A percentile compares a stretch with the other conserved stretches of the same genome.
Evolutionary conservation across 2,329 filamentous ascomycete species (phyloP).

Genomic region (Knoxdaviesia capensis): DNA sequence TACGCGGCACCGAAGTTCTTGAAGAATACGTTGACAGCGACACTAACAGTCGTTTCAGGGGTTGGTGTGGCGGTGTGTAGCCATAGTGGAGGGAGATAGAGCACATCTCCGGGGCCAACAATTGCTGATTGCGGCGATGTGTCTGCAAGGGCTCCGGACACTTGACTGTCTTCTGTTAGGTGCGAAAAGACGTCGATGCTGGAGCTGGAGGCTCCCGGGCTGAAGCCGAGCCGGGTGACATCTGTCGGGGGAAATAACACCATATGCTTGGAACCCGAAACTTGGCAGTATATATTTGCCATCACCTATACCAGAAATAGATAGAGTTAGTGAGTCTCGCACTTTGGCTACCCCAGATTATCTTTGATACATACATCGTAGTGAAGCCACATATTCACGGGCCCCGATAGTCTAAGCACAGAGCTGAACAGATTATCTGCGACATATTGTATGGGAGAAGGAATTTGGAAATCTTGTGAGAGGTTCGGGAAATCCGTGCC

Average conservation of each 20-base stretch:
- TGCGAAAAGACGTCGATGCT: conserved; percentile 48
- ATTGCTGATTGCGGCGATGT: conserved; percentile 47
- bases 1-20: conserved; percentile 48
- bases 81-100: conserved; percentile 74
- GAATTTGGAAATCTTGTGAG: conserved; percentile 48
- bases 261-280: conserved; percentile 52
- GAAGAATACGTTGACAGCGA: conserved; percentile 86
- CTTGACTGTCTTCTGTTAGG: conserved; percentile 13
- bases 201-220: conserved; percentile 63
- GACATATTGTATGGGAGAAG: conserved; percentile 37
- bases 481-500: conserved; percentile 51
- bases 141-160: conserved; percentile 11
- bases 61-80: conserved; percentile 51
- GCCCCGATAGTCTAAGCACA: conserved; percentile 58
- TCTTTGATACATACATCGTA: conserved; percentile 42
- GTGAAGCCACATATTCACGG: conserved; percentile 75
- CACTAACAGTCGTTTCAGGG: conserved; percentile 27
- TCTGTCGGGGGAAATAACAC: conserved; percentile 64
- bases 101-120: conserved; percentile 50
- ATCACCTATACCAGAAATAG: conserved; percentile 38
- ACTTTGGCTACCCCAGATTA: no score
- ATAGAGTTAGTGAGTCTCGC: no score
- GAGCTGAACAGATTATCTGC: conserved; percentile 52
- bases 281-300: conserved; percentile 70
- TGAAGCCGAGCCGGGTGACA: conserved; percentile 47